Percentiles rank a stretch among this genome's conserved stretches.
phyloP scores from a whole-genome alignment of 225 moss, liverwort and hornwort species.

The Thuidium tamariscinum region DNA sequence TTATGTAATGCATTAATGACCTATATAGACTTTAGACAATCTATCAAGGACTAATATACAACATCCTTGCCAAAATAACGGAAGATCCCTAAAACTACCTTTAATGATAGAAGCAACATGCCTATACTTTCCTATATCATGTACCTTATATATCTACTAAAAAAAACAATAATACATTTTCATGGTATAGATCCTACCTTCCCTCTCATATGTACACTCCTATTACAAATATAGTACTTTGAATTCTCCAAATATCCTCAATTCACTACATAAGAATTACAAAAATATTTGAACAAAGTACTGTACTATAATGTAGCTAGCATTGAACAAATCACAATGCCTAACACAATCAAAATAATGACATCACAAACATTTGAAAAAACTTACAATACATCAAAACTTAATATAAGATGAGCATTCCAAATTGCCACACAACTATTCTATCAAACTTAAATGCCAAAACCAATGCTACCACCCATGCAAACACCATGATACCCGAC shows the following conservation, averaged over 20 bases:
- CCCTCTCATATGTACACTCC: not conserved
- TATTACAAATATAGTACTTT: not conserved
- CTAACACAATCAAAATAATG: accelerated
- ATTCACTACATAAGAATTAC: not conserved
- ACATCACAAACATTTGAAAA: not conserved
- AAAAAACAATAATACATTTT: not conserved
- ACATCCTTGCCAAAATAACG: not conserved
- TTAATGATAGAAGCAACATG: not conserved
- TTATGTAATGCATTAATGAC: accelerated
- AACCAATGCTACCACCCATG: not conserved
- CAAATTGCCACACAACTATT: not conserved
- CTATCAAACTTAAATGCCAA: not conserved
- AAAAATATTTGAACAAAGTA: not conserved
- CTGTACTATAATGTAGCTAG: not conserved
- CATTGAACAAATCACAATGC: not conserved
- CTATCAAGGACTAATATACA: not conserved
- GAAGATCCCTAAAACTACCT: not conserved
- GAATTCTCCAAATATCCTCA: not conserved
- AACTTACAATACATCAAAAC: not conserved
- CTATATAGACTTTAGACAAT: accelerated
- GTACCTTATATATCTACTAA: not conserved
- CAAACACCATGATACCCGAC: not conserved
- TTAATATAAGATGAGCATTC: not conserved
- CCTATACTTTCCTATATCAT: not conserved
- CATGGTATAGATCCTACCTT: accelerated